Evolutionary conservation across 768 basidiomycete genomes (phyloP).

Genomic region (Trametes cubensis): DNA sequence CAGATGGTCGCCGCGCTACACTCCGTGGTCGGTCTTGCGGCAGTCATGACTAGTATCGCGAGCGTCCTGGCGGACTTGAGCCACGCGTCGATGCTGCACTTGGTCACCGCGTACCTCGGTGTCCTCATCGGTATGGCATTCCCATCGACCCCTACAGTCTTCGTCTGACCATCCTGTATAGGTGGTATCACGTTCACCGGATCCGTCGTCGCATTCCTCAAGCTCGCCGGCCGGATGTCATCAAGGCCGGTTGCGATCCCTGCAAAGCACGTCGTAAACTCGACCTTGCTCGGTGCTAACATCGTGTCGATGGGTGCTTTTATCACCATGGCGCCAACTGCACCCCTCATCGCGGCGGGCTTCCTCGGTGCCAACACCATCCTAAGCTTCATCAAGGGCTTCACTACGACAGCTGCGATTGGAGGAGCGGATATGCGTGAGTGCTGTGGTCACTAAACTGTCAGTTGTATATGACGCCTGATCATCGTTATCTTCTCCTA

Average conservation of each 20-base stretch:
- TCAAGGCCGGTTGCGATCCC: conserved; percentile 74
- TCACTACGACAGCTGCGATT: conserved; percentile 88
- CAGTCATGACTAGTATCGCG: conserved; percentile 82
- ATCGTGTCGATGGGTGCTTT: conserved; percentile 76
- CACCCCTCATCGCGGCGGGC: conserved; percentile 75
- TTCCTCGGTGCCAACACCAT: conserved; percentile 74
- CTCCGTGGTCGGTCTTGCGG: conserved; percentile 88
- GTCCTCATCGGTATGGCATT: conserved; percentile 71
- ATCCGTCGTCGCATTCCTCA: conserved; percentile 87
- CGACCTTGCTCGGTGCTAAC: conserved; percentile 72
- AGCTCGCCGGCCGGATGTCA: conserved; percentile 81
- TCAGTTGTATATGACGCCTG: neutral
- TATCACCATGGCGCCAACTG: conserved; percentile 65
- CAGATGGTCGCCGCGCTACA: conserved; percentile 83
- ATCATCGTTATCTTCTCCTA: conserved; percentile 33
- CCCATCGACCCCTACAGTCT: neutral
- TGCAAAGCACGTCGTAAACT: conserved; percentile 77
- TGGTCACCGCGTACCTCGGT: conserved; percentile 84
- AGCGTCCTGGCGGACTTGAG: conserved; percentile 74
- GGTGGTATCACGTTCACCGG: conserved; percentile 89
- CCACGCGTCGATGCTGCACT: conserved; percentile 73
- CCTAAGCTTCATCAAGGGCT: conserved; percentile 84
- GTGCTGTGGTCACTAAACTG: conserved; percentile 33
- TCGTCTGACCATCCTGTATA: conserved; percentile 22
- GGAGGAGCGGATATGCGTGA: conserved; percentile 93